Base-by-base conservation (phyloP, 352 stramenopile genomes). In the Globisporangium uncinulatum region DNA sequence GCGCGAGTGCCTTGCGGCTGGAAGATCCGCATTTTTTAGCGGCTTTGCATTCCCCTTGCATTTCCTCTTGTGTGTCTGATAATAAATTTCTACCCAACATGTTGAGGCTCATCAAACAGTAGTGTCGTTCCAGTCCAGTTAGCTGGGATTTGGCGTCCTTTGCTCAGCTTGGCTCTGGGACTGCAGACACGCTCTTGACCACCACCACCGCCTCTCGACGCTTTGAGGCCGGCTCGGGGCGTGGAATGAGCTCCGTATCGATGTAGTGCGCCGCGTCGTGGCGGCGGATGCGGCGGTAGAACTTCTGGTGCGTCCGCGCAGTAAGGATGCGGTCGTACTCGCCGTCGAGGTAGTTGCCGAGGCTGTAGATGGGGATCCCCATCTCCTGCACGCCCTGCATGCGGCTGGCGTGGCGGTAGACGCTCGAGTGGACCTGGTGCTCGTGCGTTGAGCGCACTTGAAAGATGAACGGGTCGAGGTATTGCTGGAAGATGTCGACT, bases 401-500 rank as follows among this genome's bases (percentile, higher is more conserved):
- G 43, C 66, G 80, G 20, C 60, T 62, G 29, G 86, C 81, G 49
- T 93, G 80, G 17, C 83, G 78, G 56, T 92, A 90, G 46, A 90
- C 83, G 50, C 79, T 87, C 17, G 80, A 88, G 57, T 77, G 67
- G 43, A 86, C 69, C 43, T 79, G 62, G 36, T 77, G 71, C 47
- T 90, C 80, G 39, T 56, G 80, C 19, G 70, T 48, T 1, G 76
- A 69, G 6, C 60, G 66, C 50, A 85, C 87, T 50, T 77, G 66
- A 48, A 85, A 86, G 50, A 88, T 65, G 36, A 88, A 90, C 6
- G 75, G 77, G 45, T 85, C 72, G 15, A 91, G 55, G 57, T 76
- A 73, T 58, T 92, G 78, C 61, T 93, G 83, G 63, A 90, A 87
- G 54, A 87, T 85, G 44, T 89, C 79, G 44, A 91, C 68, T 43